Percentiles rank a stretch among this genome's conserved stretches.
phyloP scores from a whole-genome alignment of 768 basidiomycete genomes.

The Mycena kentingensis region DNA sequence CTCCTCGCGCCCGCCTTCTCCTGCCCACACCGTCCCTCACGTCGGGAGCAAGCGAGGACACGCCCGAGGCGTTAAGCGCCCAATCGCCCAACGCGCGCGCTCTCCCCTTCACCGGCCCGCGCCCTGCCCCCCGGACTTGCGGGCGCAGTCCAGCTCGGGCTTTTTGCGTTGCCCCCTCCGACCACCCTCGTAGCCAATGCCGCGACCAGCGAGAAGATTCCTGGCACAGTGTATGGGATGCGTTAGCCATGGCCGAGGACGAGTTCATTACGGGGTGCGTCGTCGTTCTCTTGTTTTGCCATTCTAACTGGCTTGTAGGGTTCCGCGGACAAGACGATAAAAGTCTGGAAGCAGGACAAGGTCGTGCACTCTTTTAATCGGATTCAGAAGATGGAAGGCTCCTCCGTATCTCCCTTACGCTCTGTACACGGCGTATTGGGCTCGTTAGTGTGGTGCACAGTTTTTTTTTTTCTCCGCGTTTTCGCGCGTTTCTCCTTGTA shows the following conservation, averaged over 20 bases:
- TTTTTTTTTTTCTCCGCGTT: constrained; percentile 27
- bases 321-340: constrained; percentile 96
- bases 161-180: too few relatives aligned
- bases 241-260: constrained; percentile 74
- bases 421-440: constrained; percentile 59
- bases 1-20: too few relatives aligned
- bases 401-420: constrained; percentile 86
- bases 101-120: too few relatives aligned
- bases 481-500: constrained; percentile 9
- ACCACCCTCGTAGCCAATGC: too few relatives aligned
- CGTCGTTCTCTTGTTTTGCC: background rate
- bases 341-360: constrained; percentile 82
- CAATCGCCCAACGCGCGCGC: too few relatives aligned
- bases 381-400: constrained; percentile 85
- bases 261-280: constrained; percentile 79
- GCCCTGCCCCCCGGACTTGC: too few relatives aligned
- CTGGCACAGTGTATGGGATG: too few relatives aligned
- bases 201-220: too few relatives aligned
- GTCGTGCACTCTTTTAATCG: constrained; percentile 73
- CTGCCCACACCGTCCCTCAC: too few relatives aligned
- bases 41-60: too few relatives aligned
- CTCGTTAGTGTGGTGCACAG: constrained; percentile 89
- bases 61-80: too few relatives aligned
- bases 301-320: constrained; percentile 43
- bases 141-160: too few relatives aligned